Evolutionary conservation across 257 asterid species (phyloP), one percentile per base, ranked within the genome.

Genomic region (Petunia axillaris): DNA sequence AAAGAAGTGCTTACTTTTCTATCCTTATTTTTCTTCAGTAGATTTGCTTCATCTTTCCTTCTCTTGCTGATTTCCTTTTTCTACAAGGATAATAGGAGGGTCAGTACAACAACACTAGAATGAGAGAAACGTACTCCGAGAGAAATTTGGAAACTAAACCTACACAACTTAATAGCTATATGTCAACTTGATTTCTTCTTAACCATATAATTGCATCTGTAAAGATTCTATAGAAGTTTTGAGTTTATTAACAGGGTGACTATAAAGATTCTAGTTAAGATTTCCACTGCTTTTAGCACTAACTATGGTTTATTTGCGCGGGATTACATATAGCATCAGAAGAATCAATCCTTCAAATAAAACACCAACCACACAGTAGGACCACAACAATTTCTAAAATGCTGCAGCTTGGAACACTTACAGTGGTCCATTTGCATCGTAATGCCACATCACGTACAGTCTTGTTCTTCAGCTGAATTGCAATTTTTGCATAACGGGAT

Each of bases 351-450:
- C 25, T 25, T 25, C 25, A 25, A 25, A 25, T 25, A 25, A 25
- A 25, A 25, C 25, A 25, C 25, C 25, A 25, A 25, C 25, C 25
- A 25, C 25, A 25, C 0, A 25, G 25, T 25, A 25, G 0, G 25
- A 25, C 25, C 25, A 25, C 25, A 25, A 25, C 25, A 25, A 25
- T 25, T 25, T 25, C 44, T 25, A 37, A 54, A 8, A 65, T 16
- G n/a, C 36, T 9, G 55, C 50, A n/a, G 59, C 37, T 38, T 66
- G 77, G 67, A 80, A 66, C 78, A 87, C 94, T 84, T 82, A 95
- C 99, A 63, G 90, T 86, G 96, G 94, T 93, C 99, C 99, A 95
- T 89, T 91, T 89, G 90, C 93, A 95, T 59, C 99, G 97, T 82
- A 95, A 79, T 60, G 99, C 99, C 83, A 95, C 99, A 81, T 95